phyloP scores from a whole-genome alignment of 2,329 filamentous ascomycete species.

The Ascosphaera pollenicola region DNA sequence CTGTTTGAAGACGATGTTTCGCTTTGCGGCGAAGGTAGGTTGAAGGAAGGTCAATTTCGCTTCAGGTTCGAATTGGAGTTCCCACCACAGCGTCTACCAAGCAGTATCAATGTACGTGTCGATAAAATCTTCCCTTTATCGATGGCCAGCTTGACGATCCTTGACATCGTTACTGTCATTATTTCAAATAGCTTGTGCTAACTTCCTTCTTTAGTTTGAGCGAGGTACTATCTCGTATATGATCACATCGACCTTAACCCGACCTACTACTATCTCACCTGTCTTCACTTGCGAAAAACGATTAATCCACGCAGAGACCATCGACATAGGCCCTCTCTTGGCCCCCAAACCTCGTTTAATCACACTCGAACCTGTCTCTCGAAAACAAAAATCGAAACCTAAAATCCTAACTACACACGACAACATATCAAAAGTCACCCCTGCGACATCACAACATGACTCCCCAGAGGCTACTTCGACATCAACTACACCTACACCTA shows the following conservation, averaged over 20 bases:
- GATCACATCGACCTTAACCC: constrained; percentile 71
- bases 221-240: constrained; percentile 82
- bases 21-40: constrained; percentile 39
- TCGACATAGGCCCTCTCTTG: constrained; percentile 59
- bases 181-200: no score
- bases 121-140: constrained; percentile 3
- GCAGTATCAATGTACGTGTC: constrained; percentile 70
- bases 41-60: constrained; percentile 41
- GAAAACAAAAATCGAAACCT: constrained; percentile 33
- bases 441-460: constrained; percentile 11
- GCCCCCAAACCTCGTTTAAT: constrained; percentile 63
- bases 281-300: constrained; percentile 62
- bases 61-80: constrained; percentile 43
- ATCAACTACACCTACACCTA: no score
- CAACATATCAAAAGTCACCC: constrained; percentile 24
- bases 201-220: constrained; percentile 49
- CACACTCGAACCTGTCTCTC: constrained; percentile 69
- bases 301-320: constrained; percentile 54
- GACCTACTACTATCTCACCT: constrained; percentile 66
- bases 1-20: constrained; percentile 44
- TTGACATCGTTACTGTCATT: no score
- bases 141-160: no score
- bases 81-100: constrained; percentile 39
- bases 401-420: constrained; percentile 24
- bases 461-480: no score